phyloP scores from a whole-genome alignment of 202 grass and related monocot genomes.

The Carex sylvatica region DNA sequence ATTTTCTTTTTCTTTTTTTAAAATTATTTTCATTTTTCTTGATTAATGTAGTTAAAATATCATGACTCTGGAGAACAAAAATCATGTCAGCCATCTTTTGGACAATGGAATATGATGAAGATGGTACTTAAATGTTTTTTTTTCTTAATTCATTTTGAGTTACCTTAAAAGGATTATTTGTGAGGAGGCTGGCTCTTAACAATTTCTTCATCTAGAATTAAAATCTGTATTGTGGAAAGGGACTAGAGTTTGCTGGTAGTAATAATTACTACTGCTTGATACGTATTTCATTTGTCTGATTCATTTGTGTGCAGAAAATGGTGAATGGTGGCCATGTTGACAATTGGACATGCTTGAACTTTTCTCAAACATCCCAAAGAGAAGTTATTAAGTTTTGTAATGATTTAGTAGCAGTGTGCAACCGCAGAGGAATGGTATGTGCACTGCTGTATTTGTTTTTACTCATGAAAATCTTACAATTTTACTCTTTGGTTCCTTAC shows the following conservation, averaged over 20 bases:
- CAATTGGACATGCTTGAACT: constrained; percentile 60
- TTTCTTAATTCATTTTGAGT: background rate
- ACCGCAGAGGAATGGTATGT: constrained; percentile 60
- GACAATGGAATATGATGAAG: constrained; percentile 91
- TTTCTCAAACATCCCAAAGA: constrained; percentile 43
- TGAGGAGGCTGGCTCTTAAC: background rate
- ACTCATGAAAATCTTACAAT: background rate
- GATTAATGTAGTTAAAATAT: constrained; percentile 64
- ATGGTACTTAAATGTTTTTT: constrained; percentile 34
- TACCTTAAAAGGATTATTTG: background rate
- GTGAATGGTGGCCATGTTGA: constrained; percentile 55
- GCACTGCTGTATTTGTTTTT: background rate
- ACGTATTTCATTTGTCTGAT: background rate
- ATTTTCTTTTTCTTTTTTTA: background rate
- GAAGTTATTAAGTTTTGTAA: constrained; percentile 48
- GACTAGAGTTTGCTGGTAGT: background rate
- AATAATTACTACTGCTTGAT: constrained; percentile 6
- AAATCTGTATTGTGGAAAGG: background rate
- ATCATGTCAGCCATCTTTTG: constrained; percentile 49
- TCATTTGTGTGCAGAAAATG: constrained; percentile 56
- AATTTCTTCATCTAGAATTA: background rate
- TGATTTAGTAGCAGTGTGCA: constrained; percentile 60
- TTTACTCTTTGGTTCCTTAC: background rate
- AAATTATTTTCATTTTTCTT: background rate
- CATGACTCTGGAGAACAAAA: constrained; percentile 73